phyloP scores from a whole-genome alignment of 805 yeast genomes.

The Candida dajiaensis region DNA sequence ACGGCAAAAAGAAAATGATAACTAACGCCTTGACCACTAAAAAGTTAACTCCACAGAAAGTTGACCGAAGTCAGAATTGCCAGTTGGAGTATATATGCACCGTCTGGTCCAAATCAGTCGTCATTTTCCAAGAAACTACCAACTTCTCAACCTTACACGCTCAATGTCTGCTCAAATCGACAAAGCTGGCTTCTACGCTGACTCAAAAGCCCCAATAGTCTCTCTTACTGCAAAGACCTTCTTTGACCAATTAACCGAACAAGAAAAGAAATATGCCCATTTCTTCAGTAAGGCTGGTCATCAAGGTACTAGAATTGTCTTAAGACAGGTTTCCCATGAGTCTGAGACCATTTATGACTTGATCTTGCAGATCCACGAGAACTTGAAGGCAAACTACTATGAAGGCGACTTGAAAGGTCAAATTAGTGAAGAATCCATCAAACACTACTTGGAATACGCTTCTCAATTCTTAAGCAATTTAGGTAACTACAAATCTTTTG shows the following conservation, averaged over 20 bases:
- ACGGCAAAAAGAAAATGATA: background rate
- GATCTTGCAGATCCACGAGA: constrained; percentile 52
- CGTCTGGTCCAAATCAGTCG: constrained; percentile 7
- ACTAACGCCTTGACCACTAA: too few species aligned
- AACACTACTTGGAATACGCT: constrained; percentile 57
- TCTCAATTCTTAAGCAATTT: constrained; percentile 70
- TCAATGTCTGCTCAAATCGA: constrained; percentile 11
- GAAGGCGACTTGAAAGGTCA: constrained; percentile 31
- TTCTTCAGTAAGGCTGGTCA: constrained; percentile 79
- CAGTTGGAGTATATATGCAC: background rate
- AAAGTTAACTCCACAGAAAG: background rate
- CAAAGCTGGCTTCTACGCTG: constrained; percentile 36
- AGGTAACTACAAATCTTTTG: constrained; percentile 83
- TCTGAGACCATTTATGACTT: constrained; percentile 71
- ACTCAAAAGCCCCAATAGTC: constrained; percentile 62
- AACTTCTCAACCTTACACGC: constrained; percentile 3
- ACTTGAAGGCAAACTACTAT: constrained; percentile 42
- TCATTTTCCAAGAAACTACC: constrained; percentile 2
- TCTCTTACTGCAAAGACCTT: constrained; percentile 62
- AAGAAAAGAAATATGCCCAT: constrained; percentile 73
- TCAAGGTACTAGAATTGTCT: constrained; percentile 73
- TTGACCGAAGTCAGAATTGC: background rate
- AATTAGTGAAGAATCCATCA: constrained; percentile 24
- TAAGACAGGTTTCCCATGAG: constrained; percentile 79
- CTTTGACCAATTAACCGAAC: constrained; percentile 56